phyloP scores from a whole-genome alignment of 2,329 filamentous ascomycete genomes.

The Xylariales sp. region DNA sequence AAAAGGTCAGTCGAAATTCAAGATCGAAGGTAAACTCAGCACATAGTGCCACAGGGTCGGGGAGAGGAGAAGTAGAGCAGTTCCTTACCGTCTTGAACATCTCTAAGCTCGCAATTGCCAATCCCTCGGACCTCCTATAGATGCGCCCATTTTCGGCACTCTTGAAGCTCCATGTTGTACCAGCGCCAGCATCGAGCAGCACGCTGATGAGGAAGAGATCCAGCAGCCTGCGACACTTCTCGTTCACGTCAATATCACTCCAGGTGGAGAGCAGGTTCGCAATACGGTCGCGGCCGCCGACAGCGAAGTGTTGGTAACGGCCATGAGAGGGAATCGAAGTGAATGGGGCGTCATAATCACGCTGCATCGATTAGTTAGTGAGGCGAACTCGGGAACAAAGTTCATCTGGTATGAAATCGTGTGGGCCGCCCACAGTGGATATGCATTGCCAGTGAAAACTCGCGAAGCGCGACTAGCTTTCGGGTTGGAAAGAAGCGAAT shows the following conservation, averaged over 20 bases:
- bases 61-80: too few relatives aligned
- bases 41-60: too few relatives aligned
- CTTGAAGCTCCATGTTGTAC: conserved; percentile 87
- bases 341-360: conserved; percentile 34
- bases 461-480: too few relatives aligned
- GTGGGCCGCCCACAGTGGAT: too few relatives aligned
- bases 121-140: conserved; percentile 15
- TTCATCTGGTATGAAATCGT: too few relatives aligned
- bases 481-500: too few relatives aligned
- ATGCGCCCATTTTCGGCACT: conserved; percentile 46
- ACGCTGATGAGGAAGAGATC: conserved; percentile 79
- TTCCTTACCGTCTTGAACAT: conserved; percentile 84
- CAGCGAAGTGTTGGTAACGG: conserved; percentile 77
- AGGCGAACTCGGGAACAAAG: too few relatives aligned
- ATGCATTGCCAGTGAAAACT: too few relatives aligned
- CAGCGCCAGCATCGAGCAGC: conserved; percentile 81
- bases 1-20: too few relatives aligned
- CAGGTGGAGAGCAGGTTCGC: conserved; percentile 26
- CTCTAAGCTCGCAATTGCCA: conserved; percentile 63
- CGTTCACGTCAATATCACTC: conserved; percentile 60
- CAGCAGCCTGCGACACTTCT: conserved; percentile 70
- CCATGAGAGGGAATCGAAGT: conserved; percentile 77
- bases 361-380: conserved; percentile 25
- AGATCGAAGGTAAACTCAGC: too few relatives aligned
- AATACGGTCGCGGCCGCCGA: conserved; percentile 69